Percentiles rank a stretch among this genome's conserved stretches.
These are phyloP conservation scores for Penicillium lividum DNA, from an alignment of 495 filamentous ascomycete species.

Conservation along the genomic window DNA sequence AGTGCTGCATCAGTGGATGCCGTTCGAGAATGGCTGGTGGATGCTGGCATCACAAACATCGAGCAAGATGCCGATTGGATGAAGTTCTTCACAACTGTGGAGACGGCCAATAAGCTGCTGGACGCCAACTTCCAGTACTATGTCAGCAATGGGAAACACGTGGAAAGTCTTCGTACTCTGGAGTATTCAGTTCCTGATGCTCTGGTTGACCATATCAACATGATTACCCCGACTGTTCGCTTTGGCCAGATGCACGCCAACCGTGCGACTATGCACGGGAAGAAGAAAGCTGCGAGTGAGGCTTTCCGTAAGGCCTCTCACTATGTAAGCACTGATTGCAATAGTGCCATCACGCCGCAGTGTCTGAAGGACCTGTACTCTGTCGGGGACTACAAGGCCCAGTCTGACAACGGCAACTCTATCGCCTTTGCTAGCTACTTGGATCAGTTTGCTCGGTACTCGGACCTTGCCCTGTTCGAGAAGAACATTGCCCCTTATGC, in stretches of 20 bases:
- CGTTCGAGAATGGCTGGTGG: conserved; percentile 52
- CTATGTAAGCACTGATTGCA: conserved; percentile 33
- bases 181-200: conserved; percentile 59
- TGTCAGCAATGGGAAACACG: conserved; percentile 35
- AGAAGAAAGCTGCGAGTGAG: conserved; percentile 27
- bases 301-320: conserved; percentile 16
- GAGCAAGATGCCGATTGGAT: conserved; percentile 63
- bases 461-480: conserved; percentile 60
- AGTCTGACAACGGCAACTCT: conserved; percentile 39
- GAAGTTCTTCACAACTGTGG: conserved; percentile 55
- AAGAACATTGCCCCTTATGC: conserved; percentile 54
- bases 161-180: conserved; percentile 57
- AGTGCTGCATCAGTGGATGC: conserved; percentile 41
- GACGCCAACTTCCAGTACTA: conserved; percentile 60
- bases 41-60: conserved; percentile 48
- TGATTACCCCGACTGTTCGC: conserved; percentile 58
- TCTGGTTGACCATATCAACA: conserved; percentile 47
- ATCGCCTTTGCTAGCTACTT: conserved; percentile 69
- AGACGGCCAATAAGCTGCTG: conserved; percentile 55
- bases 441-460: conserved; percentile 63
- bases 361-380: conserved; percentile 65
- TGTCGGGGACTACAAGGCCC: conserved; percentile 52
- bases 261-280: conserved; percentile 31
- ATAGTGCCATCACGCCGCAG: conserved; percentile 54
- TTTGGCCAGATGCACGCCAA: conserved; percentile 52